Conservation (phyloP, 2,329 filamentous ascomycete genomes). For the Phaeoacremonium minimum region DNA sequence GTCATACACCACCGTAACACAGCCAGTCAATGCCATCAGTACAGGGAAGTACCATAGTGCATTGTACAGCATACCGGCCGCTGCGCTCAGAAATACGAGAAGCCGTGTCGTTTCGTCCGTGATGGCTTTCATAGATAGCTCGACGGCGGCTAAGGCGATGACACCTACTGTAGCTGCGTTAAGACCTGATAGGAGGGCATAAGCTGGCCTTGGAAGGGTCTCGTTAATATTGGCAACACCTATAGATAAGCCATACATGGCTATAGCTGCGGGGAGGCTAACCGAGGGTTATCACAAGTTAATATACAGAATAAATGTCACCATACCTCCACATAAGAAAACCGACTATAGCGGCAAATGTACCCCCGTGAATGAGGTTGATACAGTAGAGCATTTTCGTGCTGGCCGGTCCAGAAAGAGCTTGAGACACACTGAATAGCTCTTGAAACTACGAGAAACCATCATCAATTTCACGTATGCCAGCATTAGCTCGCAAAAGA, state of each 20-base stretch:
- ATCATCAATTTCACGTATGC: too few species aligned
- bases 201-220: constrained; percentile 56
- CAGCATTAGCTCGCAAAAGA: too few species aligned
- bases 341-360: constrained; percentile 50
- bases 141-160: constrained; percentile 64
- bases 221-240: constrained; percentile 58
- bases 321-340: constrained; percentile 61
- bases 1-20: constrained; percentile 52
- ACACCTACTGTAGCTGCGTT: constrained; percentile 71
- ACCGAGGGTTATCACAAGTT: not conserved
- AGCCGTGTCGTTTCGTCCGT: constrained; percentile 59
- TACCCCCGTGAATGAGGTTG: constrained; percentile 57
- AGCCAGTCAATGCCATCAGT: constrained; percentile 53
- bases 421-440: constrained; percentile 66
- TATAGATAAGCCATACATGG: constrained; percentile 64
- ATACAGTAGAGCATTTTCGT: constrained; percentile 72
- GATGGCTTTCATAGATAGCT: constrained; percentile 64
- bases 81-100: constrained; percentile 58
- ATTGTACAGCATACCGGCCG: constrained; percentile 65
- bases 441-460: constrained; percentile 70
- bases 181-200: constrained; percentile 66
- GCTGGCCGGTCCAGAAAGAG: constrained; percentile 61
- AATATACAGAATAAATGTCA: too few species aligned
- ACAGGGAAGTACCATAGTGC: constrained; percentile 72
- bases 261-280: constrained; percentile 64